These are phyloP conservation scores for Oryza meridionalis DNA, from an alignment of 176 grass and related monocot species.

Conservation along the genomic window DNA sequence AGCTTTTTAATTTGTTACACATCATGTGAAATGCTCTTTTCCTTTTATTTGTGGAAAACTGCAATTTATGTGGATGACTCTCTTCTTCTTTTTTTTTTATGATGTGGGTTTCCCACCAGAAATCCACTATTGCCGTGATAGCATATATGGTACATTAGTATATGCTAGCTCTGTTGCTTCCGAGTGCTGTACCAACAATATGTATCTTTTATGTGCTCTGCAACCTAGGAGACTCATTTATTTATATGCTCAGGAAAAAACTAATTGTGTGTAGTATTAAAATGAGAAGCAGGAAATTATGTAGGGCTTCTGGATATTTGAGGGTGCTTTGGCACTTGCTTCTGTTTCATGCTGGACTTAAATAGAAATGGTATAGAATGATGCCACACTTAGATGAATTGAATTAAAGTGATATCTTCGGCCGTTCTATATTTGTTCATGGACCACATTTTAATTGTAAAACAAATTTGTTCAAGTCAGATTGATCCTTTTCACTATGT, in stretches of 20 bases:
- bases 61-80: slow-evolving; percentile 6
- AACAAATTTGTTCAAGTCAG: background rate
- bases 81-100: background rate
- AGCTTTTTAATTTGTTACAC: slow-evolving; percentile 8
- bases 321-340: slow-evolving; percentile 5
- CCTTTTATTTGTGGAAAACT: background rate
- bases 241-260: background rate
- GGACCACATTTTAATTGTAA: background rate
- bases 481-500: background rate
- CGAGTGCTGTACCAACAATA: background rate
- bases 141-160: slow-evolving; percentile 1
- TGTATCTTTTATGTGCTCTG: background rate
- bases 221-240: background rate
- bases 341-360: background rate
- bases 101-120: slow-evolving; percentile 36
- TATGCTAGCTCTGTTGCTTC: slow-evolving; percentile 28
- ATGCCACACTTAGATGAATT: background rate
- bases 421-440: slow-evolving; percentile 4
- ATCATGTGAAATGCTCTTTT: background rate
- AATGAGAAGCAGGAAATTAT: background rate
- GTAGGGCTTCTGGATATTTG: slow-evolving; percentile 13
- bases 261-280: background rate
- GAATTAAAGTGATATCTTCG: background rate
- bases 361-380: background rate
- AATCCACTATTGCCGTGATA: background rate